These are phyloP conservation scores for Guadua angustifolia DNA, from an alignment of 176 grass and related monocot species.

Conservation along the genomic window DNA sequence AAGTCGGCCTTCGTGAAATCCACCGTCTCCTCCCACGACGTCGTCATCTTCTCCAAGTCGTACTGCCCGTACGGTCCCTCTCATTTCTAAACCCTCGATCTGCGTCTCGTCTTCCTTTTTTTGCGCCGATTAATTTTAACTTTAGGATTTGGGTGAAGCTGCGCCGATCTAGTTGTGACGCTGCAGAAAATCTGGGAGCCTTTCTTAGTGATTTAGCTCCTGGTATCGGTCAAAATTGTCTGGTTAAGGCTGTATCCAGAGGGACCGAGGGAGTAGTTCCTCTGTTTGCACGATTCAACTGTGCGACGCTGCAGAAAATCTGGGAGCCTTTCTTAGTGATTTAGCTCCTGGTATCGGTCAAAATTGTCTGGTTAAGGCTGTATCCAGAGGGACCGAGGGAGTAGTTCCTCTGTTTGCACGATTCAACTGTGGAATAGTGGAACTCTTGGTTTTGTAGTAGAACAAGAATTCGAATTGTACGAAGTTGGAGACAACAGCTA, in stretches of 20 bases:
- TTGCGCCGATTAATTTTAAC: background rate
- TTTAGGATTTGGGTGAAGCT: background rate
- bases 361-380: background rate
- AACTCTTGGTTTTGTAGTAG: background rate
- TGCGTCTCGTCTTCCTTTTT: background rate
- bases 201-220: background rate
- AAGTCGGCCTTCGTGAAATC: conserved; percentile 67
- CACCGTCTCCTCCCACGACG: conserved; percentile 64
- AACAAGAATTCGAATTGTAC: background rate
- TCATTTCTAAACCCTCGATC: background rate
- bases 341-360: background rate
- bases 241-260: background rate
- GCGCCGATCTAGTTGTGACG: background rate
- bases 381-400: background rate
- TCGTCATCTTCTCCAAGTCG: conserved; percentile 85
- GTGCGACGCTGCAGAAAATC: background rate
- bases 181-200: background rate
- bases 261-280: background rate
- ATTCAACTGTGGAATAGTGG: background rate
- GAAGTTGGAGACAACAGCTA: background rate
- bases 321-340: background rate
- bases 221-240: background rate
- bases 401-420: background rate
- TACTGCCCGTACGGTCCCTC: conserved; percentile 61
- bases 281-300: background rate